Evolutionary conservation across 2,329 filamentous ascomycete genomes (phyloP).

Genomic region (Cercospora sojina): DNA sequence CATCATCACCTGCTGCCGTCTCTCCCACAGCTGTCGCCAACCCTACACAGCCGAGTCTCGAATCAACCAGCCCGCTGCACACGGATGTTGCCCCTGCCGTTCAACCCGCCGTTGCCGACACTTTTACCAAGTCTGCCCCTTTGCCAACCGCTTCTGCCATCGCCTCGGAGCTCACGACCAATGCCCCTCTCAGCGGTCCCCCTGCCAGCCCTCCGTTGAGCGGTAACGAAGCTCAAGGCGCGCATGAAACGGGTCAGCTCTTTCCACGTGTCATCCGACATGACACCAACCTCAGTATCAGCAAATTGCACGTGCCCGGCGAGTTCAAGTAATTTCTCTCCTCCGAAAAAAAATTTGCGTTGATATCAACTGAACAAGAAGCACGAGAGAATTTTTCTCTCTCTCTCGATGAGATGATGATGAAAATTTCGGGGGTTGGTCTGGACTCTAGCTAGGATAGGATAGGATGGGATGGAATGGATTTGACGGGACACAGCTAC

Average conservation of each 20-base stretch:
- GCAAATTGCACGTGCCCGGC: constrained; percentile 68
- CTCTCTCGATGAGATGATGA: no score
- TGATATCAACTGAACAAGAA: no score
- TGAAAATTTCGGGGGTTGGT: no score
- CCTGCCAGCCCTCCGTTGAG: constrained; percentile 22
- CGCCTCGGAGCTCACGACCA: constrained; percentile 11
- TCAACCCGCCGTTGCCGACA: no score
- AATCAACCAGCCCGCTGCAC: neutral
- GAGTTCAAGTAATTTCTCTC: constrained; percentile 52
- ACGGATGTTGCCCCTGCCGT: neutral
- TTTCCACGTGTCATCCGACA: constrained; percentile 51
- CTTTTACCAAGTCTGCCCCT: neutral
- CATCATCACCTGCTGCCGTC: neutral
- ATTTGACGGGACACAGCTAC: no score
- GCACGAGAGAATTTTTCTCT: no score
- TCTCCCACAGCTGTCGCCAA: neutral
- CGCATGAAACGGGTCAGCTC: constrained; percentile 44
- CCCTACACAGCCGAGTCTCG: neutral
- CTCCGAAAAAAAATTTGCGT: no score
- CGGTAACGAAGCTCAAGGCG: constrained; percentile 38
- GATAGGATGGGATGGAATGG: no score
- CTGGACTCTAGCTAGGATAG: no score
- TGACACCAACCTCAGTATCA: constrained; percentile 54
- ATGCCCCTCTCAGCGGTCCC: neutral
- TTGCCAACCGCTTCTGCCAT: constrained; percentile 3